A percentile compares a stretch with the other conserved stretches of the same genome.
These are phyloP conservation scores for Blastomyces percursus DNA, from an alignment of 2,329 filamentous ascomycete species.

Conservation along the genomic window DNA sequence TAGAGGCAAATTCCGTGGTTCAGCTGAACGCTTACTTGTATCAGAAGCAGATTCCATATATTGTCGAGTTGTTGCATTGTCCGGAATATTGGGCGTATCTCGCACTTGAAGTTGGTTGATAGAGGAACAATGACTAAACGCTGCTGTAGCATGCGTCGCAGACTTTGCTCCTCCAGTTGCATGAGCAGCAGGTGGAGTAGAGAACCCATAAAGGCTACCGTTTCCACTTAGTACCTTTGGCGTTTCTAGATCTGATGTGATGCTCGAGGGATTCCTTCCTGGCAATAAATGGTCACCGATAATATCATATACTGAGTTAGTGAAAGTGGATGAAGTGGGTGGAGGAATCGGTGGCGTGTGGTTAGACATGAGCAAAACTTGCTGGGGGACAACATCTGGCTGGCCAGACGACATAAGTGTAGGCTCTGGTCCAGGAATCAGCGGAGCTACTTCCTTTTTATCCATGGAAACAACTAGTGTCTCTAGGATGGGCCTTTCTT, in stretches of 20 bases:
- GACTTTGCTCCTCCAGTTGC: not conserved
- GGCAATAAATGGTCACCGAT: slow-evolving; percentile 20
- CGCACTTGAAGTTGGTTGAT: not conserved
- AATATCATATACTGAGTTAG: slow-evolving; percentile 5
- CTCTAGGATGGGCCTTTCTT: not conserved
- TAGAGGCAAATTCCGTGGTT: not conserved
- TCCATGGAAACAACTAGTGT: not conserved
- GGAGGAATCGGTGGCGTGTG: not conserved
- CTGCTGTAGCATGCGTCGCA: not conserved
- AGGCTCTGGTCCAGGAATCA: not conserved
- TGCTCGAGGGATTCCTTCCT: slow-evolving; percentile 8
- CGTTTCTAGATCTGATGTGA: not conserved
- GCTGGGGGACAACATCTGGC: not conserved
- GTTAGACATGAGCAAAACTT: not conserved
- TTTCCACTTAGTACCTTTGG: not conserved
- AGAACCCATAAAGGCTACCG: not conserved
- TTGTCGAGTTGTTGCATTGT: not conserved
- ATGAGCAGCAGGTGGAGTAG: not conserved
- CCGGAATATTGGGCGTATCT: slow-evolving; percentile 6
- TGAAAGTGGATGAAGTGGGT: not conserved
- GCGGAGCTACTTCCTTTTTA: not conserved
- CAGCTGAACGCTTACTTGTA: not conserved
- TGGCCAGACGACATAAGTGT: not conserved
- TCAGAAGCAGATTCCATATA: not conserved
- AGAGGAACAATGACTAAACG: not conserved